Evolutionary conservation across 1,284 basidiomycete species (phyloP).

Genomic region (Leccinum insolens): DNA sequence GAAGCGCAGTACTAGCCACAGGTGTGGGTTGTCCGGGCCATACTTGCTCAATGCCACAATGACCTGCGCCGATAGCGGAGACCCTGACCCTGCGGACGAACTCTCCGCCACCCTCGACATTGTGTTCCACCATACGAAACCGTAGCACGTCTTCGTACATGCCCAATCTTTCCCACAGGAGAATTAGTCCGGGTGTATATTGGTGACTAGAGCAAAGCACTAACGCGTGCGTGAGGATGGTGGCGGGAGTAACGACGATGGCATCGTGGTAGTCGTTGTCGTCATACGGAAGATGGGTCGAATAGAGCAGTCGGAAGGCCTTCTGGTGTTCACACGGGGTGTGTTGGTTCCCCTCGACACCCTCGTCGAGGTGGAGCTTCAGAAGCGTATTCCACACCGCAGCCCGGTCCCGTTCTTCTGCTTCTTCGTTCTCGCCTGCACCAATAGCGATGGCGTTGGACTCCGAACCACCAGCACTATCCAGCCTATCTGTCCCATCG

Average conservation of each 20-base stretch:
- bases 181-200: conserved; percentile 85
- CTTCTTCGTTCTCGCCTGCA: conserved; percentile 47
- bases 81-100: conserved; percentile 12
- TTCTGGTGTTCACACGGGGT: conserved; percentile 42
- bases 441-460: conserved; percentile 2
- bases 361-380: conserved; percentile 79
- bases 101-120: conserved; percentile 12
- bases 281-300: conserved; percentile 79
- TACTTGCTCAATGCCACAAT: conserved; percentile 75
- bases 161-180: conserved; percentile 91
- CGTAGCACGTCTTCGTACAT: conserved; percentile 97
- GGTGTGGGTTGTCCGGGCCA: conserved; percentile 67
- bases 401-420: conserved; percentile 73
- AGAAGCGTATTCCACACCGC: conserved; percentile 96
- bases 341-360: conserved; percentile 20
- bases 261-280: no score
- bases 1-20: conserved; percentile 92
- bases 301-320: conserved; percentile 70
- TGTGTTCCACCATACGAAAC: conserved; percentile 84
- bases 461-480: conserved; percentile 32
- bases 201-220: conserved; percentile 86
- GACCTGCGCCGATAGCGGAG: conserved; percentile 60
- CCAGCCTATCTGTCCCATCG: conserved; percentile 82
- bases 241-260: no score
- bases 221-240: conserved; percentile 85